These are phyloP conservation scores for Tritrichomonas musculus DNA, from an alignment of 208 protist genomes.

Conservation along the genomic window DNA sequence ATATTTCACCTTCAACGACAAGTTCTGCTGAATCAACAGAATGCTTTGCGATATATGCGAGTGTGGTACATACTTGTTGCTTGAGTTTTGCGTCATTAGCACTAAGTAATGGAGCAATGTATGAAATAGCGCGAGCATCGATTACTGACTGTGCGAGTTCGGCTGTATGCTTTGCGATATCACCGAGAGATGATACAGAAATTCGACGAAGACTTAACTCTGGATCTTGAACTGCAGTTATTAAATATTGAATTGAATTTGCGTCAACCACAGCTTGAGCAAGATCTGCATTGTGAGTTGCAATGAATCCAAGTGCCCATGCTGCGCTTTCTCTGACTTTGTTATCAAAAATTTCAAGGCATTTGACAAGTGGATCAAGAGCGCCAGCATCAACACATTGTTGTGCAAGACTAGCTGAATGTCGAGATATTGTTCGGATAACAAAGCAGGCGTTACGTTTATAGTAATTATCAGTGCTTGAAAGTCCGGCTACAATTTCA, in stretches of 20 bases:
- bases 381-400: conserved; percentile 86
- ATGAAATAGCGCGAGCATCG: conserved; percentile 83
- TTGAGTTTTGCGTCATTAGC: conserved; percentile 83
- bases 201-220: conserved; percentile 90
- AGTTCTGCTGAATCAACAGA: conserved; percentile 90
- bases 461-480: conserved; percentile 69
- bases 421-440: conserved; percentile 83
- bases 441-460: conserved; percentile 94
- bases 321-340: conserved; percentile 90
- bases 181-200: conserved; percentile 75
- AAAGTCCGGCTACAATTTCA: conserved; percentile 89
- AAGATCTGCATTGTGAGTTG: conserved; percentile 74
- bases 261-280: conserved; percentile 85
- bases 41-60: conserved; percentile 94
- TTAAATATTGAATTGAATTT: conserved; percentile 80
- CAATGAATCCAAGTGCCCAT: conserved; percentile 93
- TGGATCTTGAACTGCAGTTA: conserved; percentile 90
- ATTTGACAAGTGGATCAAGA: conserved; percentile 83
- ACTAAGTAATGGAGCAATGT: conserved; percentile 85
- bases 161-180: conserved; percentile 57
- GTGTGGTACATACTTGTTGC: conserved; percentile 78
- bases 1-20: conserved; percentile 94
- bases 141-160: conserved; percentile 83
- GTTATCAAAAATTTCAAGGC: conserved; percentile 91
- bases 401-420: conserved; percentile 85